Conservation (phyloP, 148 eudicot species). For the Dianthus caryophyllus region DNA sequence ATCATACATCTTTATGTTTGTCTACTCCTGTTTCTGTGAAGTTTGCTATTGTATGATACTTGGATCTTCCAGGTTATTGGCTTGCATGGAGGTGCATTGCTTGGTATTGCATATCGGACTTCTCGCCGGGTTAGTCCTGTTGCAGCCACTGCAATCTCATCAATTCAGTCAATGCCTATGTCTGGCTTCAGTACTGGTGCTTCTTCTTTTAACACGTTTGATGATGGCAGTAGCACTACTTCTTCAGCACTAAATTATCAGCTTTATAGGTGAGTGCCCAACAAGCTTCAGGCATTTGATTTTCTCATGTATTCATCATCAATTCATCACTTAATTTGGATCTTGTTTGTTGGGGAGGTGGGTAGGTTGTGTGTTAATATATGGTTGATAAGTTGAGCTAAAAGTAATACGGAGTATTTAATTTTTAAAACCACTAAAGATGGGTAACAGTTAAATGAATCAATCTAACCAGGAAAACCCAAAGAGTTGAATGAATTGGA, state of each 20-base stretch:
- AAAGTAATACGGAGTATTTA: too few relatives aligned
- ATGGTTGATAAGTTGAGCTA: too few relatives aligned
- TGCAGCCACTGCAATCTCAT: constrained; percentile 84
- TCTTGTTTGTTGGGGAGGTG: background rate
- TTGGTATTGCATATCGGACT: constrained; percentile 85
- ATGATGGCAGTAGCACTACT: constrained; percentile 58
- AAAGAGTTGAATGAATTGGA: too few relatives aligned
- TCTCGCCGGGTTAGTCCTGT: constrained; percentile 75
- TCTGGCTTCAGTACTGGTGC: constrained; percentile 65
- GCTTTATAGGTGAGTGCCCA: constrained; percentile 58
- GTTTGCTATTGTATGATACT: constrained; percentile 5
- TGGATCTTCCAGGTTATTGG: constrained; percentile 45
- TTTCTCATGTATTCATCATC: background rate
- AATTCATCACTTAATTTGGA: constrained; percentile 1
- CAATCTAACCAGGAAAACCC: too few relatives aligned
- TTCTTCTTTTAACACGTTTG: constrained; percentile 73
- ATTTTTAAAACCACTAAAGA: too few relatives aligned
- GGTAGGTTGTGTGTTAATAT: too few relatives aligned
- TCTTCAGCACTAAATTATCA: constrained; percentile 75
- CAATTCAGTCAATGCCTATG: constrained; percentile 82
- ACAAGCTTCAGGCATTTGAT: background rate
- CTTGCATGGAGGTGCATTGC: constrained; percentile 89
- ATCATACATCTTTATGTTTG: too few relatives aligned
- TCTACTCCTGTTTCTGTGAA: background rate
- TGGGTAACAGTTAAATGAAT: too few relatives aligned